A percentile compares a stretch with the other conserved stretches of the same genome.
These are phyloP conservation scores for Medicago ruthenica DNA, from an alignment of 306 rosid species.

Conservation along the genomic window DNA sequence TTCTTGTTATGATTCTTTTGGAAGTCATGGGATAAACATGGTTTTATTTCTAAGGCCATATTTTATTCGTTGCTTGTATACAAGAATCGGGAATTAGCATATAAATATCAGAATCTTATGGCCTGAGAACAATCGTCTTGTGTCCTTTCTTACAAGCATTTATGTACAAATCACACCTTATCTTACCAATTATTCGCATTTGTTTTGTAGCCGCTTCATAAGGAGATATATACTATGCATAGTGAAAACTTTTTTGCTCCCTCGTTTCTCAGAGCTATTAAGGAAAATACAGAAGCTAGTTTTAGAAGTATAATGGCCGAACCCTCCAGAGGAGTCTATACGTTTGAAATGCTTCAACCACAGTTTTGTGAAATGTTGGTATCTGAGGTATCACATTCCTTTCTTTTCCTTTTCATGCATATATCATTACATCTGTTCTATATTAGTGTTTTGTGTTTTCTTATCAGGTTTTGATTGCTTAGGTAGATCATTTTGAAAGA, in stretches of 20 bases:
- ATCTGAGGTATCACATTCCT: slow-evolving; percentile 77
- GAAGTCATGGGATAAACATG: slow-evolving; percentile 26
- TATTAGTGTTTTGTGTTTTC: slow-evolving; percentile 54
- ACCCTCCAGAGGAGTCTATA: slow-evolving; percentile 70
- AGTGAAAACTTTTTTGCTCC: slow-evolving; percentile 76
- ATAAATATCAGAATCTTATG: slow-evolving; percentile 15
- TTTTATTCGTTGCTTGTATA: slow-evolving; percentile 20
- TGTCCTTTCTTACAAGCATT: slow-evolving; percentile 30
- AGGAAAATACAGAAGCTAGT: slow-evolving; percentile 72
- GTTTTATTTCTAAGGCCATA: slow-evolving; percentile 26
- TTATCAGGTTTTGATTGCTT: slow-evolving; percentile 65
- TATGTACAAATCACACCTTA: slow-evolving; percentile 15
- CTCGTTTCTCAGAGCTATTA: slow-evolving; percentile 85
- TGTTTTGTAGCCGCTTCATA: slow-evolving; percentile 68
- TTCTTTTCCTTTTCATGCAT: slow-evolving; percentile 36
- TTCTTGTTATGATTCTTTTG: slow-evolving; percentile 34
- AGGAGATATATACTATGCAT: slow-evolving; percentile 73
- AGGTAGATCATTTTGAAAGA: slow-evolving; percentile 94
- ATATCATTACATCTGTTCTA: slow-evolving; percentile 28
- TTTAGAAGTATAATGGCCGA: slow-evolving; percentile 68
- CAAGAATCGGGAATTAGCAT: slow-evolving; percentile 28
- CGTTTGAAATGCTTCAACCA: slow-evolving; percentile 90
- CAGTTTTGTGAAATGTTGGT: slow-evolving; percentile 75
- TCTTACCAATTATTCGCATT: slow-evolving; percentile 37
- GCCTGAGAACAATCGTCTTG: slow-evolving; percentile 22